Evolutionary conservation across 345 rosid species (phyloP).

Genomic region (Euphorbia pulcherrima): DNA sequence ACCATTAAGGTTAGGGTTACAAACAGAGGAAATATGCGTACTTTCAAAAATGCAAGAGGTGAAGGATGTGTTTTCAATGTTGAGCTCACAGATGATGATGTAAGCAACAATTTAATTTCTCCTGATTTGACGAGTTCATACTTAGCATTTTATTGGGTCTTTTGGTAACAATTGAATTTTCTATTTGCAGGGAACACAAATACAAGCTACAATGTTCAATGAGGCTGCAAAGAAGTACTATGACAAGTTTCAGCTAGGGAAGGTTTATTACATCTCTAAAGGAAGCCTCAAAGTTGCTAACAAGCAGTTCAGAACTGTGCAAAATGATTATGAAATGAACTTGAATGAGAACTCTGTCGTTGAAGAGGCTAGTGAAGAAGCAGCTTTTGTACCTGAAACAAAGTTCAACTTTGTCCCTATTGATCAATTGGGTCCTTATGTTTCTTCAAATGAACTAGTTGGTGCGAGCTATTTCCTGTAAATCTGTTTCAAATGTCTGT

Average conservation of each 20-base stretch:
- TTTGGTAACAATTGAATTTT: not conserved
- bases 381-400: constrained; percentile 65
- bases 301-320: constrained; percentile 80
- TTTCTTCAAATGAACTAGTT: constrained; percentile 63
- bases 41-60: constrained; percentile 80
- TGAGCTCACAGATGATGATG: constrained; percentile 91
- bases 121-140: not conserved
- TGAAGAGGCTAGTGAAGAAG: constrained; percentile 71
- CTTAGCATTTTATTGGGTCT: not conserved
- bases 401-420: constrained; percentile 75
- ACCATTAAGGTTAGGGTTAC: constrained; percentile 88
- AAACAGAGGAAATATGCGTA: constrained; percentile 77
- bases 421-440: constrained; percentile 72
- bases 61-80: constrained; percentile 96
- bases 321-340: constrained; percentile 94
- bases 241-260: constrained; percentile 72
- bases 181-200: constrained; percentile 70
- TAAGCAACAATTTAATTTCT: constrained; percentile 27
- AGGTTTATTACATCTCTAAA: constrained; percentile 76
- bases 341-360: constrained; percentile 80
- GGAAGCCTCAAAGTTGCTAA: constrained; percentile 81
- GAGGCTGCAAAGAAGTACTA: constrained; percentile 81
- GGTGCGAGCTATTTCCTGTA: constrained; percentile 40
- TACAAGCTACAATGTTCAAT: constrained; percentile 94
- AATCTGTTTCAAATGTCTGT: not conserved